These are phyloP conservation scores for Bruguiera parviflora DNA, from an alignment of 345 rosid genomes.

Conservation along the genomic window DNA sequence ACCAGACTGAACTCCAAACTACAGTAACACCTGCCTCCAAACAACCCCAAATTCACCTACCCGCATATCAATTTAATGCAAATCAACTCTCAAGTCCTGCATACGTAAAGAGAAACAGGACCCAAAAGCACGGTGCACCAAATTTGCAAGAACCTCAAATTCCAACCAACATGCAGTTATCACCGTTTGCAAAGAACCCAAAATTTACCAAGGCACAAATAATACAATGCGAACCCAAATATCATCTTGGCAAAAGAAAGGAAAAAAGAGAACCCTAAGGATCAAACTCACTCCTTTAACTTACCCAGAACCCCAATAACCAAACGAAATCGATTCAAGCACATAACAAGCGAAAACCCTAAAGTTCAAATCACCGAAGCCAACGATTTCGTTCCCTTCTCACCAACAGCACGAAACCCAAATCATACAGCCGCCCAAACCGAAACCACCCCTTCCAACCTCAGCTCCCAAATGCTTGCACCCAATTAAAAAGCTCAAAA, in stretches of 20 bases:
- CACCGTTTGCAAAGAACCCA: constrained; percentile 27
- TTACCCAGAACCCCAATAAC: constrained; percentile 25
- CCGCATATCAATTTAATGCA: constrained; percentile 23
- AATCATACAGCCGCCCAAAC: constrained; percentile 39
- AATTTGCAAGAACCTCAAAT: background rate
- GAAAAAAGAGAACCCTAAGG: constrained; percentile 60
- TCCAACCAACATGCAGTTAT: constrained; percentile 10
- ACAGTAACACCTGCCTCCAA: constrained; percentile 32
- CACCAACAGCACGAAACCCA: constrained; percentile 28
- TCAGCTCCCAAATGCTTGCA: constrained; percentile 13
- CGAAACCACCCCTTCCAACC: constrained; percentile 6
- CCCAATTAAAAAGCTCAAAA: constrained; percentile 33
- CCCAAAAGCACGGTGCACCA: constrained; percentile 10
- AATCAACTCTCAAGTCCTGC: constrained; percentile 17
- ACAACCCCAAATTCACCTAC: constrained; percentile 25
- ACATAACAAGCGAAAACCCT: constrained; percentile 54
- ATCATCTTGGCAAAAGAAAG: constrained; percentile 36
- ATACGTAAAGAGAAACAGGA: background rate
- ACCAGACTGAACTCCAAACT: constrained; percentile 32
- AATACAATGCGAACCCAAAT: constrained; percentile 56
- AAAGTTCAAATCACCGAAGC: constrained; percentile 37
- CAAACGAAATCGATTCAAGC: constrained; percentile 23
- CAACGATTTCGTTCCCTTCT: background rate
- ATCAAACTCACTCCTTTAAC: constrained; percentile 39
- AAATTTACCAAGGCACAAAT: constrained; percentile 25